Conservation (phyloP, 345 rosid genomes). For the Brassica incana region DNA sequence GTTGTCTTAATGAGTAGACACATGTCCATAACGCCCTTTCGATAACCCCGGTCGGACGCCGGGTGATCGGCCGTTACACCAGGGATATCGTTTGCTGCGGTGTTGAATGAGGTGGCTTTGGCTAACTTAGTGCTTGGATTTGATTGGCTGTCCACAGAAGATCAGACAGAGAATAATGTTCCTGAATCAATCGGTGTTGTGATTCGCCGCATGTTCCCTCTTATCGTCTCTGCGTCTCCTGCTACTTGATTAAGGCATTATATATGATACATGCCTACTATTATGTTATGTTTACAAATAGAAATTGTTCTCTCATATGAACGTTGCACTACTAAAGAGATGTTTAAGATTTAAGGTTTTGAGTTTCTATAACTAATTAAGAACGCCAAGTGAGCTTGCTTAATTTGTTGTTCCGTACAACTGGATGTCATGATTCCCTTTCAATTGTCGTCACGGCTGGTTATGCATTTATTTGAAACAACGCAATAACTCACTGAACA, state of each 20-base stretch:
- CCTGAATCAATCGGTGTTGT: slow-evolving; percentile 29
- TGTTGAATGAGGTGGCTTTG: slow-evolving; percentile 33
- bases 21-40: too few species aligned
- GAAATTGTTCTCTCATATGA: slow-evolving; percentile 11
- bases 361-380: background rate
- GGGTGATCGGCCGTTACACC: too few species aligned
- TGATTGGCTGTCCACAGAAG: slow-evolving; percentile 34
- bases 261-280: background rate
- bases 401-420: background rate
- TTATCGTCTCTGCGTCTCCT: slow-evolving; percentile 22
- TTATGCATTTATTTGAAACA: background rate
- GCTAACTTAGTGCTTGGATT: slow-evolving; percentile 38
- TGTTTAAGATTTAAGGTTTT: slow-evolving; percentile 5
- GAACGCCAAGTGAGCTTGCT: background rate
- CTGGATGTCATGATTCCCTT: background rate
- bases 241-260: slow-evolving; percentile 14
- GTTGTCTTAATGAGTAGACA: too few species aligned
- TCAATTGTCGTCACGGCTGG: background rate
- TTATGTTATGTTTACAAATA: background rate
- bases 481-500: background rate
- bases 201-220: slow-evolving; percentile 32
- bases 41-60: too few species aligned
- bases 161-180: background rate
- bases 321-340: background rate
- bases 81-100: slow-evolving; percentile 32